Evolutionary conservation across 306 rosid species (phyloP).

Genomic region (Vigna radiata): DNA sequence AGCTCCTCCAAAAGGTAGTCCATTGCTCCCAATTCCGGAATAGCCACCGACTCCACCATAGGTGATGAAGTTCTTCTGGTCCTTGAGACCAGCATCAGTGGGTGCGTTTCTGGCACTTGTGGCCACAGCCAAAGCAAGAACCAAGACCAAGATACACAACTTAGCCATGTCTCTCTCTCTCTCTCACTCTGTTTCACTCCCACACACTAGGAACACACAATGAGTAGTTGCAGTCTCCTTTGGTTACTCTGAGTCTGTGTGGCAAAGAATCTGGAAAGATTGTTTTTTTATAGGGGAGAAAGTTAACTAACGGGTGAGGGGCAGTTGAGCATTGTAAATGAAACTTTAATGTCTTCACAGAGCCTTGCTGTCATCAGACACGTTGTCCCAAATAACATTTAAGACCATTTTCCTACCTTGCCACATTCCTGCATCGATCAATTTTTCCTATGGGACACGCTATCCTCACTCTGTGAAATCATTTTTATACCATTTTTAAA

Average conservation of each 20-base stretch:
- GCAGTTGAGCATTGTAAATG: conserved; percentile 28
- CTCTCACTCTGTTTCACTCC: neutral
- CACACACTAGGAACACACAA: neutral
- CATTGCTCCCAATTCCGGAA: conserved; percentile 77
- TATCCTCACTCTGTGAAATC: too few relatives aligned
- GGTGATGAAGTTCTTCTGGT: conserved; percentile 77
- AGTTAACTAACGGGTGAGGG: neutral
- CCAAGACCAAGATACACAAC: conserved; percentile 48
- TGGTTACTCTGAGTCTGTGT: neutral
- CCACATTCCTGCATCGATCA: neutral
- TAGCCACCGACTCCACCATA: conserved; percentile 75
- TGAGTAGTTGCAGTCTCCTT: conserved; percentile 6
- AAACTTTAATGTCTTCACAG: conserved; percentile 11
- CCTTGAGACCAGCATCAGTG: conserved; percentile 65
- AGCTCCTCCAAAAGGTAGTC: conserved; percentile 74
- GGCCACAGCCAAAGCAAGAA: conserved; percentile 61
- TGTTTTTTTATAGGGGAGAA: conserved; percentile 1
- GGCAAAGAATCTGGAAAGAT: neutral
- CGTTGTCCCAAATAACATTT: neutral
- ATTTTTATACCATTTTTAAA: too few relatives aligned
- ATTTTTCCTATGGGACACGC: neutral
- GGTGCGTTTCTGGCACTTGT: conserved; percentile 56
- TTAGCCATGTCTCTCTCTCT: conserved; percentile 52
- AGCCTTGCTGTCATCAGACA: conserved; percentile 31
- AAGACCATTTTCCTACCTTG: neutral